Conservation (phyloP, 352 stramenopile genomes). For the Globisporangium lucens region DNA sequence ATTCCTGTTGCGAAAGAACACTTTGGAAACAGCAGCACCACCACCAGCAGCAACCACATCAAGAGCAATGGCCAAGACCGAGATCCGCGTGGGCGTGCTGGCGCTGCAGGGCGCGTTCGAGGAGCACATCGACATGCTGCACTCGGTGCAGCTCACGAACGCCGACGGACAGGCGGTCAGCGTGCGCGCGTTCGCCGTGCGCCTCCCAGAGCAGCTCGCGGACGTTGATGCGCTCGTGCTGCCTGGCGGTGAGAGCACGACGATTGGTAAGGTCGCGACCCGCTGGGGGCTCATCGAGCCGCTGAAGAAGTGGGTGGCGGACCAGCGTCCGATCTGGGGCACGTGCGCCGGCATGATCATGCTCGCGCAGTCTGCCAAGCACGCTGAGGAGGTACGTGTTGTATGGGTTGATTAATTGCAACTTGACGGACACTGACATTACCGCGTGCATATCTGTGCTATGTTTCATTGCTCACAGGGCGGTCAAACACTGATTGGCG, state of each 20-base stretch:
- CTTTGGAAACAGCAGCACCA: not conserved
- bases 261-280: slow-evolving; percentile 91
- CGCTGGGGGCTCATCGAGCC: slow-evolving; percentile 76
- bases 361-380: slow-evolving; percentile 80
- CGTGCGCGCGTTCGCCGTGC: slow-evolving; percentile 67
- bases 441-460: slow-evolving; percentile 33
- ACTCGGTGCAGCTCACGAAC: slow-evolving; percentile 32
- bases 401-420: not conserved
- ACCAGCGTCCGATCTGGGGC: slow-evolving; percentile 89
- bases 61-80: slow-evolving; percentile 17
- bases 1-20: slow-evolving; percentile 3
- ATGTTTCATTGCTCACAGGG: slow-evolving; percentile 30
- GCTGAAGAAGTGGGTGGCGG: slow-evolving; percentile 74
- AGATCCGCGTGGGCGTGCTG: slow-evolving; percentile 76
- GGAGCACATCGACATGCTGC: slow-evolving; percentile 88
- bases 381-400: slow-evolving; percentile 72
- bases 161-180: slow-evolving; percentile 26
- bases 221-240: slow-evolving; percentile 91
- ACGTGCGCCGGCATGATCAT: slow-evolving; percentile 98
- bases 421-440: slow-evolving; percentile 27
- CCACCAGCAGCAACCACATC: not conserved
- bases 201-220: slow-evolving; percentile 75
- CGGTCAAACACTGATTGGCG: slow-evolving; percentile 92
- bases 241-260: slow-evolving; percentile 94
- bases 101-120: slow-evolving; percentile 90